phyloP scores from a whole-genome alignment of 2,329 filamentous ascomycete genomes.

The Arthrocladium fulminans region DNA sequence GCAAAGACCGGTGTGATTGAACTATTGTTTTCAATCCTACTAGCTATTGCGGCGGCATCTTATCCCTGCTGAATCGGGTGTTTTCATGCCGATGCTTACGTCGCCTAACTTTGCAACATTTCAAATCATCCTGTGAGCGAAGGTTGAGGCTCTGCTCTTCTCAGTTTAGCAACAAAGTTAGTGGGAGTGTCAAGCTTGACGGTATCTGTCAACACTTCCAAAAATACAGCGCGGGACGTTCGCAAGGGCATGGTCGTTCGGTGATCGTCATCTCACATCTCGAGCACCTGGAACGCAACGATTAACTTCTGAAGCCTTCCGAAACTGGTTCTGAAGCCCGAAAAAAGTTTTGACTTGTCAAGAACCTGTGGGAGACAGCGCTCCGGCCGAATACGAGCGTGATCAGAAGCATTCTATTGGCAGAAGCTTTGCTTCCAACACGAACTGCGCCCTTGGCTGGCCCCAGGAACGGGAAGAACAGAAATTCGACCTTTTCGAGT shows the following conservation, averaged over 20 bases:
- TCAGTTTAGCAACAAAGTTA: neutral
- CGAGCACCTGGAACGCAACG: too few relatives aligned
- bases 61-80: neutral
- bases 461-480: neutral
- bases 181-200: neutral
- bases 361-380: slow-evolving; percentile 1
- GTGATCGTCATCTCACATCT: too few relatives aligned
- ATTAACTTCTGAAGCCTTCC: neutral
- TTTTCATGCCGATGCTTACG: neutral
- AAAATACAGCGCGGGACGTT: too few relatives aligned
- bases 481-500: too few relatives aligned
- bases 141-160: neutral
- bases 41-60: neutral
- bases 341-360: neutral
- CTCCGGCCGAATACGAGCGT: neutral
- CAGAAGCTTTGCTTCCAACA: neutral
- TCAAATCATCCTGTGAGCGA: neutral
- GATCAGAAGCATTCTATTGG: neutral
- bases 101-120: neutral
- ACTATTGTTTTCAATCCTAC: neutral
- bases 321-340: neutral
- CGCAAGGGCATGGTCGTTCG: too few relatives aligned
- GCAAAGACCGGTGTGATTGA: slow-evolving; percentile 1
- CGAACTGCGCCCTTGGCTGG: slow-evolving; percentile 5
- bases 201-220: neutral